A percentile compares a stretch with the other conserved stretches of the same genome.
These are phyloP conservation scores for Didymella arachidicola DNA, from an alignment of 2,329 filamentous ascomycete genomes.

Conservation along the genomic window DNA sequence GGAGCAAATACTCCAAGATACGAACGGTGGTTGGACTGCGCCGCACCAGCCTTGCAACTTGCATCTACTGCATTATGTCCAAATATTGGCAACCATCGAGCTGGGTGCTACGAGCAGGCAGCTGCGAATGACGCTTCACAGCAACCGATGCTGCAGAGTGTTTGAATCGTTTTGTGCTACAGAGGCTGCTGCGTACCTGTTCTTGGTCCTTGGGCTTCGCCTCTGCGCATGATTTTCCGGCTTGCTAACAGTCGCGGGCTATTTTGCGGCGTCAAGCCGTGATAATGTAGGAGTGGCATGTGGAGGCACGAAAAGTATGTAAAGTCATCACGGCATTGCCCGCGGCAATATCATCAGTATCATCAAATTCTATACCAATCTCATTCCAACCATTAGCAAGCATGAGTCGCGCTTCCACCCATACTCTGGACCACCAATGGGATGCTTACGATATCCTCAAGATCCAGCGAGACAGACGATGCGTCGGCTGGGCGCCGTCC, in stretches of 20 bases:
- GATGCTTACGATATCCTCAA: conserved; percentile 18
- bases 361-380: neutral
- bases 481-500: conserved; percentile 22
- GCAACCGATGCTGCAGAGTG: neutral
- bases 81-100: neutral
- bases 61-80: neutral
- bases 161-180: neutral
- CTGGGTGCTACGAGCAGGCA: neutral
- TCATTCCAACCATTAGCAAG: no score
- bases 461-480: conserved; percentile 18
- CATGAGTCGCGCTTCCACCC: neutral
- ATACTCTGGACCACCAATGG: conserved; percentile 15
- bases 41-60: conserved; percentile 21
- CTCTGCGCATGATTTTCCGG: conserved; percentile 1
- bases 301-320: neutral
- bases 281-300: neutral
- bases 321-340: neutral
- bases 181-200: neutral
- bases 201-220: neutral
- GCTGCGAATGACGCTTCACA: neutral
- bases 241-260: neutral
- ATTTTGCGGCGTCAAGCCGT: neutral
- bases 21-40: conserved; percentile 6
- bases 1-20: neutral
- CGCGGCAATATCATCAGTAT: neutral